Evolutionary conservation across 2,329 filamentous ascomycete species (phyloP).

Genomic region (Diaporthe citrichinensis): DNA sequence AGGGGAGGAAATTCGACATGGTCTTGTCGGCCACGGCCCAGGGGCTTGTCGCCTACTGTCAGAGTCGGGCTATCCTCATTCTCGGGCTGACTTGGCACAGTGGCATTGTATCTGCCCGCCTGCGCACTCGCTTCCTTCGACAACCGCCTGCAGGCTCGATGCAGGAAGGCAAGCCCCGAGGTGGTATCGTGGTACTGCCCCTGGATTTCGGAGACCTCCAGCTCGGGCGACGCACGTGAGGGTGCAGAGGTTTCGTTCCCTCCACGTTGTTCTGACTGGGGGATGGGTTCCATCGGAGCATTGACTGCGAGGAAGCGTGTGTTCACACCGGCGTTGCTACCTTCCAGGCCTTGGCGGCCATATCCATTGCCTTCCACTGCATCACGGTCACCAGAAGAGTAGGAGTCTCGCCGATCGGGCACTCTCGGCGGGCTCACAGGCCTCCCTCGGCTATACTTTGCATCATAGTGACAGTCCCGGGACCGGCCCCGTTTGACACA

Average conservation of each 20-base stretch:
- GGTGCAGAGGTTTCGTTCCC: constrained; percentile 20
- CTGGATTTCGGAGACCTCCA: constrained; percentile 56
- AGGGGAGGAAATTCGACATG: neutral
- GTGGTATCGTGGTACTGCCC: constrained; percentile 70
- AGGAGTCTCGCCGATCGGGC: constrained; percentile 13
- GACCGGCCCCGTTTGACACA: constrained; percentile 48
- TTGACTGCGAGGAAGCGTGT: constrained; percentile 7
- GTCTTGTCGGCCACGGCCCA: constrained; percentile 45
- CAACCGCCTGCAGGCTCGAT: constrained; percentile 10
- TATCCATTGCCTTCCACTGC: constrained; percentile 1
- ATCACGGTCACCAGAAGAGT: constrained; percentile 24
- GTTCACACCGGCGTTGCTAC: constrained; percentile 5
- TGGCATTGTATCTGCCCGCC: neutral
- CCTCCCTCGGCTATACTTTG: constrained; percentile 53
- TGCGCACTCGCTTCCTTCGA: constrained; percentile 16
- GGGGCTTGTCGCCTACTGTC: constrained; percentile 25
- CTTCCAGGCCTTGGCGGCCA: constrained; percentile 20
- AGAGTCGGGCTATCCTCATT: constrained; percentile 19
- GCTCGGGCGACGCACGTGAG: constrained; percentile 49
- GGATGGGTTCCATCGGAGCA: neutral
- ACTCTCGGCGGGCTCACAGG: constrained; percentile 53
- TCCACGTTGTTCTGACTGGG: constrained; percentile 6
- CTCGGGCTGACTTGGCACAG: constrained; percentile 46
- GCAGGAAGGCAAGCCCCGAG: constrained; percentile 69
- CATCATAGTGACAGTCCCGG: constrained; percentile 52